These are phyloP conservation scores for Mucor velutinosus DNA, from an alignment of 371 early-diverging fungal genomes.

Conservation along the genomic window DNA sequence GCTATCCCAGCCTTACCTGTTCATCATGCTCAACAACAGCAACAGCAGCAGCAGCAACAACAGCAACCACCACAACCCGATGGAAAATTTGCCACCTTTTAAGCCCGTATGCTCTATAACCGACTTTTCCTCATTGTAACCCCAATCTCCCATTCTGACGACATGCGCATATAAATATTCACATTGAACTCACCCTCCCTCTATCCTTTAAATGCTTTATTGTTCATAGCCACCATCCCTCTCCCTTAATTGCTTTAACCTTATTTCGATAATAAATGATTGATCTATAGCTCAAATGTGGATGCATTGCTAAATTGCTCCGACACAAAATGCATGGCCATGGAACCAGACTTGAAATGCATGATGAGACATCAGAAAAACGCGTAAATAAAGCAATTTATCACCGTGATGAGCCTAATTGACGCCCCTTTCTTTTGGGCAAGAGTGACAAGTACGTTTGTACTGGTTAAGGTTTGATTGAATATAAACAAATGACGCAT, in stretches of 20 bases:
- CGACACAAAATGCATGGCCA: not conserved
- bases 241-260: not conserved
- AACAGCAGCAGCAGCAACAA: not conserved
- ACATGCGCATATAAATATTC: not conserved
- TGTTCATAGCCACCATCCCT: not conserved
- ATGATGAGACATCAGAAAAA: not conserved
- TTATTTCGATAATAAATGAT: not conserved
- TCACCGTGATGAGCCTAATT: not conserved
- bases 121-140: not conserved
- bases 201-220: not conserved
- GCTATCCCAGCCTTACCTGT: conserved; percentile 4
- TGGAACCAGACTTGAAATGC: not conserved
- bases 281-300: not conserved
- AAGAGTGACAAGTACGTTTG: not conserved
- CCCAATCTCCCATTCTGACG: not conserved
- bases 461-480: not conserved
- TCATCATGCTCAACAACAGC: conserved; percentile 5
- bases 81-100: not conserved
- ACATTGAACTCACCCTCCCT: not conserved
- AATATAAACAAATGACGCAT: not conserved
- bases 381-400: not conserved
- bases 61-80: not conserved
- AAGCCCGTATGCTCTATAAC: not conserved
- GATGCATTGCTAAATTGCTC: not conserved
- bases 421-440: not conserved